phyloP scores from a whole-genome alignment of 2,329 filamentous ascomycete species.

The Daldinia sp. region DNA sequence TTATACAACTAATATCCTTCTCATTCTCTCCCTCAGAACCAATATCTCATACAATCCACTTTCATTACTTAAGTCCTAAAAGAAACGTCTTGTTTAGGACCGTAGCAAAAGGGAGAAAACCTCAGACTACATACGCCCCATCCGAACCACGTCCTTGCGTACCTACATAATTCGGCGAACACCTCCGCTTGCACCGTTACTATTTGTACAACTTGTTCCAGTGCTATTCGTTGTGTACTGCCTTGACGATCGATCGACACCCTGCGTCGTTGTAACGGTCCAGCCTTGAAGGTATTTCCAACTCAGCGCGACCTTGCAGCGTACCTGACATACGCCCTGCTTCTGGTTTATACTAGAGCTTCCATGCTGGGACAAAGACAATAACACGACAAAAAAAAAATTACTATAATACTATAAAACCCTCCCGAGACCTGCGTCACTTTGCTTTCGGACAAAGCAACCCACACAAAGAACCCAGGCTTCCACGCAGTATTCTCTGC shows the following conservation, averaged over 20 bases:
- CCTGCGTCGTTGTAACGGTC: conserved; percentile 43
- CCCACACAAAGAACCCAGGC: conserved; percentile 37
- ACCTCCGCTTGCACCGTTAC: conserved; percentile 41
- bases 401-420: conserved; percentile 47
- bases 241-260: conserved; percentile 49
- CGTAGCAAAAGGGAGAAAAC: conserved; percentile 19
- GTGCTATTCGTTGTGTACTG: conserved; percentile 44
- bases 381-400: conserved; percentile 48
- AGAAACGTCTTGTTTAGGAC: conserved; percentile 23
- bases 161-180: conserved; percentile 43
- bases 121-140: conserved; percentile 28
- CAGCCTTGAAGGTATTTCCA: conserved; percentile 44
- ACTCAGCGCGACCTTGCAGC: conserved; percentile 45
- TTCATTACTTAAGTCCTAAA: conserved; percentile 29
- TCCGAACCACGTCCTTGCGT: conserved; percentile 38
- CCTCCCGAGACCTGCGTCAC: conserved; percentile 51
- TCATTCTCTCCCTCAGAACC: conserved; percentile 36
- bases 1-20: conserved; percentile 47
- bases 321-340: conserved; percentile 46
- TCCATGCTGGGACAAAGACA: conserved; percentile 44
- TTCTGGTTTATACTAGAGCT: conserved; percentile 44
- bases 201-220: conserved; percentile 50
- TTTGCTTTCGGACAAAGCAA: conserved; percentile 35
- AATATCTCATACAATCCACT: conserved; percentile 29
- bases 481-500: conserved; percentile 47